A percentile compares a stretch with the other conserved stretches of the same genome.
Conservation (phyloP, 805 yeast species). For the Cyberlindnera petersonii region DNA sequence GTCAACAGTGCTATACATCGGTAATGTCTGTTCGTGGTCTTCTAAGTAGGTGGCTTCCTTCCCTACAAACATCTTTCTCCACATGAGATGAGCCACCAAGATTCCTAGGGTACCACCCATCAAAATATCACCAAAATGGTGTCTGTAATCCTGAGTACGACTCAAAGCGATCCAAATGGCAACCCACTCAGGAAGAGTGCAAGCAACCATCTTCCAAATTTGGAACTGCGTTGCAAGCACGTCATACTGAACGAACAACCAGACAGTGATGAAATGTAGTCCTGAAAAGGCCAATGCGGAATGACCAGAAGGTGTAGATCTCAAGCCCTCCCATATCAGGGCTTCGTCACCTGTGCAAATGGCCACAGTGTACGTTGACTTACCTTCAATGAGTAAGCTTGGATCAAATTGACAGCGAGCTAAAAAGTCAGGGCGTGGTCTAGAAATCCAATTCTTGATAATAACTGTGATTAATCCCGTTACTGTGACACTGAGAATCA, state of each 20-base stretch:
- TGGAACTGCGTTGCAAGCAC: constrained; percentile 33
- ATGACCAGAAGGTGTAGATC: constrained; percentile 82
- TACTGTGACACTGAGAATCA: constrained; percentile 12
- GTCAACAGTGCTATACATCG: constrained; percentile 13
- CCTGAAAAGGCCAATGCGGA: constrained; percentile 67
- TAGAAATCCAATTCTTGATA: constrained; percentile 76
- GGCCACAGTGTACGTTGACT: constrained; percentile 32
- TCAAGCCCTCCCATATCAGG: constrained; percentile 59
- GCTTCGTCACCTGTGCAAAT: constrained; percentile 50
- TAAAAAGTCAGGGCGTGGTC: constrained; percentile 87
- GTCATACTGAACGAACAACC: constrained; percentile 40
- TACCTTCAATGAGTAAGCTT: constrained; percentile 18
- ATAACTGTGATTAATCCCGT: constrained; percentile 29
- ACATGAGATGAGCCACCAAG: constrained; percentile 12
- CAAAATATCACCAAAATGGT: constrained; percentile 80
- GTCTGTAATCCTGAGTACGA: constrained; percentile 88
- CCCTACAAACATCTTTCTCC: constrained; percentile 20
- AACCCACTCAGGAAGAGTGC: constrained; percentile 53
- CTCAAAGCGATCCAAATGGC: constrained; percentile 77
- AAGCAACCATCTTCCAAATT: constrained; percentile 52
- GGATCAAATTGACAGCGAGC: constrained; percentile 76
- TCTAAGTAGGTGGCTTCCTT: constrained; percentile 19
- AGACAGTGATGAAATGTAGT: constrained; percentile 53
- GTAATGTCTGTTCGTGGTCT: constrained; percentile 10
- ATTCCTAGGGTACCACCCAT: constrained; percentile 71